These are phyloP conservation scores for Annulohypoxylon moriforme DNA, from an alignment of 495 filamentous ascomycete genomes.

Conservation along the genomic window DNA sequence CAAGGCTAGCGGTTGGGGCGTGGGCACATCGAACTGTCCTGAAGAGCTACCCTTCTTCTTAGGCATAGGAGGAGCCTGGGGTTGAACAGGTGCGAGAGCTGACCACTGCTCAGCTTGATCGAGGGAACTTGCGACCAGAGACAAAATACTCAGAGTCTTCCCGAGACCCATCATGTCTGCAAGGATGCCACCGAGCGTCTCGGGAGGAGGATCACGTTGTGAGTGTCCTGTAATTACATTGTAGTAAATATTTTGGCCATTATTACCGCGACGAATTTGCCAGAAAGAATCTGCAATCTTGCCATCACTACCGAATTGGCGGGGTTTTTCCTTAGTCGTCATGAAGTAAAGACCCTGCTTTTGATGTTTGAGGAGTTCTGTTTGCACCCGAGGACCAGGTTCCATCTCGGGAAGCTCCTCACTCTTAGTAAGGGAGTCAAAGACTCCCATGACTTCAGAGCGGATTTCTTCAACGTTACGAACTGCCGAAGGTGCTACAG, in stretches of 20 bases:
- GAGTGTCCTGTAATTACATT: constrained; percentile 85
- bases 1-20: constrained; percentile 49
- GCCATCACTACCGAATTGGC: constrained; percentile 48
- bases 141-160: constrained; percentile 90
- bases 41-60: constrained; percentile 49
- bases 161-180: constrained; percentile 99
- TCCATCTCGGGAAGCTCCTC: constrained; percentile 84
- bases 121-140: constrained; percentile 74
- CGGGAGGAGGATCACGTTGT: constrained; percentile 70
- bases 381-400: constrained; percentile 68
- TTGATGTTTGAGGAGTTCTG: constrained; percentile 84
- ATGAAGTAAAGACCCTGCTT: constrained; percentile 93
- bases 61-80: constrained; percentile 48
- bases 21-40: constrained; percentile 52
- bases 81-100: constrained; percentile 53
- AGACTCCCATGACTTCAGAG: constrained; percentile 85
- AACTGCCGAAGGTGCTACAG: constrained; percentile 49
- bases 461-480: constrained; percentile 86
- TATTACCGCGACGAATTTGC: constrained; percentile 64
- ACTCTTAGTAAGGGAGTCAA: constrained; percentile 78
- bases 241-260: constrained; percentile 71
- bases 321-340: constrained; percentile 77
- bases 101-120: constrained; percentile 69
- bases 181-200: constrained; percentile 85
- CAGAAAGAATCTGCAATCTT: constrained; percentile 78